These are phyloP conservation scores for Teratosphaeria gauchensis DNA, from an alignment of 2,329 filamentous ascomycete species.

Conservation along the genomic window DNA sequence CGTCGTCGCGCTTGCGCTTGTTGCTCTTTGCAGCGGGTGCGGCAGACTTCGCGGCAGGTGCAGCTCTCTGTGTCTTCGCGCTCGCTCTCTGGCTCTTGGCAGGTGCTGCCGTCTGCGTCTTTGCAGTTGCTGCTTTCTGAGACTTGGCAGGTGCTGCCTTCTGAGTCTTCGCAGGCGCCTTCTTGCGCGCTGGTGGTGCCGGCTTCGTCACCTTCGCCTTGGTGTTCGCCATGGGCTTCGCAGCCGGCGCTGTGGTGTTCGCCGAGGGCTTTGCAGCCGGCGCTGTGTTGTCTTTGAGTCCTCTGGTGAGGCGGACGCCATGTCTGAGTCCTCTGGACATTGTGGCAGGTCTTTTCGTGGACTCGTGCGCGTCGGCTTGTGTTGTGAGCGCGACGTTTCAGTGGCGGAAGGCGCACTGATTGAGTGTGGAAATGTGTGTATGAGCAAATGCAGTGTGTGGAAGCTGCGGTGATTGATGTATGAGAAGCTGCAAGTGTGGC, in stretches of 20 bases:
- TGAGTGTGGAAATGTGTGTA: not conserved
- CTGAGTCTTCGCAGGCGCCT: conserved; percentile 4
- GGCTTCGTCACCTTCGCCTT: conserved; percentile 10
- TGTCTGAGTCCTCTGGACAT: not conserved
- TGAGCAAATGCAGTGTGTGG: not conserved
- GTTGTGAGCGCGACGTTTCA: not conserved
- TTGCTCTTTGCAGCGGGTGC: not conserved
- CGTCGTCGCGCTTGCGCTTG: conserved; percentile 13
- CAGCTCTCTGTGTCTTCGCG: conserved; percentile 2
- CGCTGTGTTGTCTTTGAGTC: no score
- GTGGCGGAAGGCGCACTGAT: not conserved
- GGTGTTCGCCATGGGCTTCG: conserved; percentile 7
- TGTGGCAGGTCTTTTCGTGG: not conserved
- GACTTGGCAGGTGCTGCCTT: conserved; percentile 2
- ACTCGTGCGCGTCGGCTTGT: not conserved
- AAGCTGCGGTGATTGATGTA: not conserved
- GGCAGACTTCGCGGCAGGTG: not conserved
- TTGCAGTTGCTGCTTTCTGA: not conserved
- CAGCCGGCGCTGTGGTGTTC: not conserved
- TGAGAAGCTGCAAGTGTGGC: not conserved
- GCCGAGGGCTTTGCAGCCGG: no score
- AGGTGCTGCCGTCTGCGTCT: conserved; percentile 4
- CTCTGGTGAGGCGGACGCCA: no score
- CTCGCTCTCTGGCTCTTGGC: conserved; percentile 2
- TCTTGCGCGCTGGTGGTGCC: conserved; percentile 2